Conservation (phyloP, 345 rosid genomes). For the Salix caprea region DNA sequence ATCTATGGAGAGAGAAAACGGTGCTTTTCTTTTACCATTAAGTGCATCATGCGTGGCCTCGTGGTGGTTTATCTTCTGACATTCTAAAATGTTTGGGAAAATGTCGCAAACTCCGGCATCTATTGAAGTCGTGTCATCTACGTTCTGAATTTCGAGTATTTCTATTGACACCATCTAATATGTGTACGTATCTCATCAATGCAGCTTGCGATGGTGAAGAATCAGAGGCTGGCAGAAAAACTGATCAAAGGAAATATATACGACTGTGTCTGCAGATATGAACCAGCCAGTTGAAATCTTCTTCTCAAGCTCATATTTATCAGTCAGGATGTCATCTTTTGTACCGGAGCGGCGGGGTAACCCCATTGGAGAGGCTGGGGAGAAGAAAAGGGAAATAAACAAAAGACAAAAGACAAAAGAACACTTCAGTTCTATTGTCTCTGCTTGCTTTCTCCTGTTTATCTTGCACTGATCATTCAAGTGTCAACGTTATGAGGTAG, state of each 20-base stretch:
- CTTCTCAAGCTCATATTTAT: background rate
- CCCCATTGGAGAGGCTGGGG: background rate
- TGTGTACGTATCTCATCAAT: constrained; percentile 7
- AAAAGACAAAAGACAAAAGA: background rate
- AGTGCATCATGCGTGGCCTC: background rate
- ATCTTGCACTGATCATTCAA: background rate
- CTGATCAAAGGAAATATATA: constrained; percentile 79
- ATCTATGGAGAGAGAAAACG: background rate
- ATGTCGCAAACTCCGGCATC: background rate
- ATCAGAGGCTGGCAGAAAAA: constrained; percentile 91
- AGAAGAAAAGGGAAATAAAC: background rate
- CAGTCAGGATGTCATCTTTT: background rate
- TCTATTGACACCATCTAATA: background rate
- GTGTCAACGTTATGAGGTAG: background rate
- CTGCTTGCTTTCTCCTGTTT: background rate
- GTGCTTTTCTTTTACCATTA: background rate
- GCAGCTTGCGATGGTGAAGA: constrained; percentile 99
- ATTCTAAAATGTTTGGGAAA: background rate
- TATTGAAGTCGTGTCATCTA: background rate
- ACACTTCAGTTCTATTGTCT: background rate
- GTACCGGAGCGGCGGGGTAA: background rate
- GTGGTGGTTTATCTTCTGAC: background rate
- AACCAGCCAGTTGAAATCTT: constrained; percentile 39
- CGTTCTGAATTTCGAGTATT: background rate
- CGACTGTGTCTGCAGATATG: constrained; percentile 89